These are phyloP conservation scores for Schoenoplectus tabernaemontani DNA, from an alignment of 202 grass and related monocot species.

Conservation along the genomic window DNA sequence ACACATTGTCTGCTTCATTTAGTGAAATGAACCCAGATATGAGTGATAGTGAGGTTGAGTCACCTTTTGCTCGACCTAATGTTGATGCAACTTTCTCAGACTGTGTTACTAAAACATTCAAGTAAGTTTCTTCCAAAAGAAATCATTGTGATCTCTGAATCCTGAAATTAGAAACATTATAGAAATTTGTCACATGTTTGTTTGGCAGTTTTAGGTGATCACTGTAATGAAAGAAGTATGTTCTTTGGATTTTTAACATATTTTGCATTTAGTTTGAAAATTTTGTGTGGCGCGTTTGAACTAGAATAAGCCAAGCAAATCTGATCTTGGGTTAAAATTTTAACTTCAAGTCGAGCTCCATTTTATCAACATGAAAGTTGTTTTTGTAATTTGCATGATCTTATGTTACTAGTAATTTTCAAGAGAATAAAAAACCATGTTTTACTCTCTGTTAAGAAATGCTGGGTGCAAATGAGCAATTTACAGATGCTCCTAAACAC, in stretches of 20 bases:
- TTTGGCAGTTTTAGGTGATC: not conserved
- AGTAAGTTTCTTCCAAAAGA: slow-evolving; percentile 45
- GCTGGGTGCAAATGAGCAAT: not conserved
- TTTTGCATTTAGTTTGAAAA: not conserved
- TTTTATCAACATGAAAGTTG: not conserved
- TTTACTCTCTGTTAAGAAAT: not conserved
- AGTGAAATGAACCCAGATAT: slow-evolving; percentile 59
- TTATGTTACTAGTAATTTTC: not conserved
- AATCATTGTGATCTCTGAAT: not conserved
- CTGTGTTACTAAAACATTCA: slow-evolving; percentile 44
- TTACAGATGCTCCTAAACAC: not conserved
- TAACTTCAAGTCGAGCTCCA: not conserved
- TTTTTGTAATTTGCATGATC: not conserved
- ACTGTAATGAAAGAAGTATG: not conserved
- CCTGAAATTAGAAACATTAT: not conserved
- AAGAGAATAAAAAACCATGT: not conserved
- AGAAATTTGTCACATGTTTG: not conserved
- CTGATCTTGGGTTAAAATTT: not conserved
- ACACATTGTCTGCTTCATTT: slow-evolving; percentile 61
- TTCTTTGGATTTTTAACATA: not conserved
- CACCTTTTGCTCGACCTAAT: slow-evolving; percentile 61
- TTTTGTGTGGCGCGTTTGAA: not conserved
- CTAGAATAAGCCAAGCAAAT: not conserved
- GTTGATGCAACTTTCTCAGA: slow-evolving; percentile 50
- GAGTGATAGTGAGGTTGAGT: slow-evolving; percentile 79